Conservation (phyloP, 192 early-diverging fungal genomes). For the Spinellus fusiger region DNA sequence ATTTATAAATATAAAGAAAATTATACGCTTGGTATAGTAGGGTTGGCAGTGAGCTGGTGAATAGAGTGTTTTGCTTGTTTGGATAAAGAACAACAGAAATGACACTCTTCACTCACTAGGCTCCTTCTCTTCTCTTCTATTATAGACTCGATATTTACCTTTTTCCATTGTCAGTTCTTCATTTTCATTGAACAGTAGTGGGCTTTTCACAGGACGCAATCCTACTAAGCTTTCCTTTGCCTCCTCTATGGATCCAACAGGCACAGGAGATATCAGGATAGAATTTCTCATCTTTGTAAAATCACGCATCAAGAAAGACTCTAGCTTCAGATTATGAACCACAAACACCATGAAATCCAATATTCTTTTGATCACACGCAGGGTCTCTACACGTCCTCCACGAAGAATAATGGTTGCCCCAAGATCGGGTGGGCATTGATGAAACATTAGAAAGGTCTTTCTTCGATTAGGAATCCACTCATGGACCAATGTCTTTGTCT, state of each 20-base stretch:
- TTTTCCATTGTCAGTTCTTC: not conserved
- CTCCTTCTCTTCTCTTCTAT: too few relatives aligned
- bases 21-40: too few relatives aligned
- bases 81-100: too few relatives aligned
- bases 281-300: conserved; percentile 33
- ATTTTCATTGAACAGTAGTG: not conserved
- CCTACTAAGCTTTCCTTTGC: not conserved
- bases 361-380: conserved; percentile 78
- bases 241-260: not conserved
- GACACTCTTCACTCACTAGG: too few relatives aligned
- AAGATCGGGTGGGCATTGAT: conserved; percentile 69
- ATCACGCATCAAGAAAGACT: conserved; percentile 63
- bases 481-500: conserved; percentile 75
- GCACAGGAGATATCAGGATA: not conserved
- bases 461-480: conserved; percentile 67
- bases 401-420: conserved; percentile 88
- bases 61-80: too few relatives aligned
- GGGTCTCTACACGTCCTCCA: conserved; percentile 61
- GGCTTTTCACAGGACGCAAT: not conserved
- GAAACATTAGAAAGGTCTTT: conserved; percentile 85
- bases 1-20: too few relatives aligned
- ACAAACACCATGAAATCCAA: conserved; percentile 79
- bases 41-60: too few relatives aligned
- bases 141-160: not conserved
- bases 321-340: conserved; percentile 80